Evolutionary conservation across 176 grass and related monocot genomes (phyloP).

Genomic region (Bonia amplexicaulis): DNA sequence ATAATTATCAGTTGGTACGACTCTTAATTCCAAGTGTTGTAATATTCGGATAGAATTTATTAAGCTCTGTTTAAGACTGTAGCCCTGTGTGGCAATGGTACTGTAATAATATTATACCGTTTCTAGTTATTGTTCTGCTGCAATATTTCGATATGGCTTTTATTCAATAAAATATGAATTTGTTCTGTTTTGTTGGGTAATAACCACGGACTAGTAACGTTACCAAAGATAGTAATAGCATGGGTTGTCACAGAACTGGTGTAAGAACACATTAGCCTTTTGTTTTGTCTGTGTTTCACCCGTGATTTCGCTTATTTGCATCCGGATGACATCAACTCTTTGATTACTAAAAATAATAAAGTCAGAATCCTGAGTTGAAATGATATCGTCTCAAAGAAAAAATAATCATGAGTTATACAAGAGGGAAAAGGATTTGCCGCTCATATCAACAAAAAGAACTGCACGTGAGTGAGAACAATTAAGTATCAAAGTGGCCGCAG

Average conservation of each 20-base stretch:
- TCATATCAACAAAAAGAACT: background rate
- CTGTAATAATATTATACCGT: too few species aligned
- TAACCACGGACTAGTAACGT: too few species aligned
- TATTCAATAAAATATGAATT: too few species aligned
- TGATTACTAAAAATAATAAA: background rate
- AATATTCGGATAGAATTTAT: too few species aligned
- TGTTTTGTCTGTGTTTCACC: background rate
- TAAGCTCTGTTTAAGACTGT: too few species aligned
- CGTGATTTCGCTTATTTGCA: conserved; percentile 8
- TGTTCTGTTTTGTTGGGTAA: too few species aligned
- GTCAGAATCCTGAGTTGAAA: background rate
- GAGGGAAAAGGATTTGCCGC: background rate
- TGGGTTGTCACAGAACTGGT: background rate
- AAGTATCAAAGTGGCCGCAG: background rate
- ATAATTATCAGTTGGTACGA: too few species aligned
- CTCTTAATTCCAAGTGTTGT: too few species aligned
- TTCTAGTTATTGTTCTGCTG: too few species aligned
- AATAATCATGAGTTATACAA: background rate
- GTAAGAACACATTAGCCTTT: background rate
- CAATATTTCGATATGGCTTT: too few species aligned
- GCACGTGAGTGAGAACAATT: background rate
- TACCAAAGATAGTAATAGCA: too few species aligned
- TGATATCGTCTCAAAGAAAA: background rate
- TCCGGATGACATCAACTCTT: background rate
- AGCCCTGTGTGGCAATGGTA: too few species aligned